phyloP scores from a whole-genome alignment of 1,139 yeast species.

The Zygosaccharomyces sapae region DNA sequence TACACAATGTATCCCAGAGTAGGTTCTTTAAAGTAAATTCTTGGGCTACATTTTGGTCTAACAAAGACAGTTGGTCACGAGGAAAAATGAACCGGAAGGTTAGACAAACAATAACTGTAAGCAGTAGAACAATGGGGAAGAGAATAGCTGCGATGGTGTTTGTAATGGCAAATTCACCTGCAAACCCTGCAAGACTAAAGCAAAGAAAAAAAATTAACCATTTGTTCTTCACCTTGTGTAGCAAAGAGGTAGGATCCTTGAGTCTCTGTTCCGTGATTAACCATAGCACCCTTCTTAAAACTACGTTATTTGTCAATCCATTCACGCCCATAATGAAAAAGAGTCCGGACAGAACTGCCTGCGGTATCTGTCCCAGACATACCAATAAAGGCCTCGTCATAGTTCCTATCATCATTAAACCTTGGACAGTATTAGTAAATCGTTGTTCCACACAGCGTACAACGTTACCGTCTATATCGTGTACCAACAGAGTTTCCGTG shows the following conservation, averaged over 20 bases:
- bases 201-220: constrained; percentile 56
- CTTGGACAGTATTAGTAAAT: constrained; percentile 78
- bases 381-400: constrained; percentile 85
- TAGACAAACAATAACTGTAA: constrained; percentile 57
- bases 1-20: constrained; percentile 23
- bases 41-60: constrained; percentile 53
- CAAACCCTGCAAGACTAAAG: constrained; percentile 63
- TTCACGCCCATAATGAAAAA: constrained; percentile 90
- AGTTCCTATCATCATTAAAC: constrained; percentile 74
- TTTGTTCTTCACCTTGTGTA: constrained; percentile 39
- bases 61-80: constrained; percentile 49
- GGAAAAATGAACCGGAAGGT: constrained; percentile 63
- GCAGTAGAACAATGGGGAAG: constrained; percentile 79
- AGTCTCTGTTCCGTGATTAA: constrained; percentile 54
- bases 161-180: constrained; percentile 79
- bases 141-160: constrained; percentile 90
- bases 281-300: constrained; percentile 60
- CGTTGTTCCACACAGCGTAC: constrained; percentile 82
- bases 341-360: constrained; percentile 85
- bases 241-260: constrained; percentile 35
- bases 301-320: constrained; percentile 65
- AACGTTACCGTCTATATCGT: constrained; percentile 43
- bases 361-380: constrained; percentile 84
- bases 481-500: constrained; percentile 70
- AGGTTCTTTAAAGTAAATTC: constrained; percentile 39